Evolutionary conservation across 2,329 filamentous ascomycete species (phyloP), one percentile per base, ranked within the genome.

Genomic region (Allantophomopsis lycopodina): DNA sequence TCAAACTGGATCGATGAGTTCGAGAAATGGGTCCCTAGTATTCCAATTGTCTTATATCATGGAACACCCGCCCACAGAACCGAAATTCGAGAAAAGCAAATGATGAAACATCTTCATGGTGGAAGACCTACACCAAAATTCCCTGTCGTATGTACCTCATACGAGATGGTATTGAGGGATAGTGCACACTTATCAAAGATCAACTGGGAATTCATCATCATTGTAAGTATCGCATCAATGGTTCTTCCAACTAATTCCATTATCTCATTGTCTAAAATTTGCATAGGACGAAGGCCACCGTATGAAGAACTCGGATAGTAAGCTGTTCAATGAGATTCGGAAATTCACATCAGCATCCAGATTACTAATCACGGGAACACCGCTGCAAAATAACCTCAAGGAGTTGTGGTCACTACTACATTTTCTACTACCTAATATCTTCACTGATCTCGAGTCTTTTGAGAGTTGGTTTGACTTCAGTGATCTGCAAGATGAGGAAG

Each of bases 1-100:
- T 87, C 82, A 32, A 98, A 96, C 55, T 98, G 91, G 91, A 79
- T 94, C 33, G 83, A 91, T 33, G 91, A 98, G 53, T 95, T 96
- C 49, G 69, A 78, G 28, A 82, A 81, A 50, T 98, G 88, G 87
- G 85, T 86, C 0, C 91, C 91, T 0, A 73, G 71, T 2, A 89
- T 96, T 32, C 87, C 89, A 0, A 87, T 91, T 0, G 67, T 94
- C 37, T 73, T 96, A 48, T 96, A 96, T 50, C 91, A 98, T 50
- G 91, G 91, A 7, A 79, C 73, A 8, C 86, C 87, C 18, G 66
- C 76, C 15, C 76, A 91, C 45, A 73, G 91, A n/a, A 78, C 77
- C 38, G 67, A 76, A 2, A 74, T 95, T n/a, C 79, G 87, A 44
- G 69, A 66, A 35, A 79, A 73, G n/a, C 64, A 71, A 32, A 73